Conservation (phyloP, 441 rosid species). For the Gossypium davidsonii region DNA sequence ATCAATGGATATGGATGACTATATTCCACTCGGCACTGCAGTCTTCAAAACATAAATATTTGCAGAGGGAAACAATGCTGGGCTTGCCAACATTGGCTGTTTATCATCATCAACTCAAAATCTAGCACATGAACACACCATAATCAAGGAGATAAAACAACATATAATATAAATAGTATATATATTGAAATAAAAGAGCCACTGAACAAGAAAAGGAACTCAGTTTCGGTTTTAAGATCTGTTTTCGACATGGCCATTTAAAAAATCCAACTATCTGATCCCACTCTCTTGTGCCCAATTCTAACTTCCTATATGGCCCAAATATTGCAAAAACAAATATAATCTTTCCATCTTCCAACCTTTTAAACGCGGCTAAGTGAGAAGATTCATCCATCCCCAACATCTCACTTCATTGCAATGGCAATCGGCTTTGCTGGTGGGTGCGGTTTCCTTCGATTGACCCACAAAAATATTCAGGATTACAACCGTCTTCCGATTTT, state of each 20-base stretch:
- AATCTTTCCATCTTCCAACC: neutral
- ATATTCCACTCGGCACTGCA: no score
- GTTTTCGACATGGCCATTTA: conserved; percentile 7
- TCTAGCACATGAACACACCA: neutral
- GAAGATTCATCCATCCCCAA: conserved; percentile 7
- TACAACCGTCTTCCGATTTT: conserved; percentile 66
- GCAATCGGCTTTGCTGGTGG: neutral
- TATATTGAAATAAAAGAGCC: neutral
- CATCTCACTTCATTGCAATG: conserved; percentile 13
- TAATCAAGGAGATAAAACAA: neutral
- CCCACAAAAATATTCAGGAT: conserved; percentile 8
- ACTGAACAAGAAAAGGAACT: conserved; percentile 1
- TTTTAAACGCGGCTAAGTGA: conserved; percentile 2
- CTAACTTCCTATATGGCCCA: conserved; percentile 9
- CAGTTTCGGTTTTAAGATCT: conserved; percentile 14
- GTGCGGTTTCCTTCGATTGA: neutral
- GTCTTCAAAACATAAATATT: no score
- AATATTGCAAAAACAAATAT: conserved; percentile 5
- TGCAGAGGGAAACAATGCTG: no score
- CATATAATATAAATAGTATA: neutral
- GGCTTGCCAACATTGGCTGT: no score
- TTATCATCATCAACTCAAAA: neutral
- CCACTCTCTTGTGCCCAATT: conserved; percentile 3
- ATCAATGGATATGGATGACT: no score
- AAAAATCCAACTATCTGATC: conserved; percentile 14